Percentiles rank a stretch among this genome's conserved stretches.
Conservation (phyloP, 2,329 filamentous ascomycete genomes). For the Leptographium procerum region DNA sequence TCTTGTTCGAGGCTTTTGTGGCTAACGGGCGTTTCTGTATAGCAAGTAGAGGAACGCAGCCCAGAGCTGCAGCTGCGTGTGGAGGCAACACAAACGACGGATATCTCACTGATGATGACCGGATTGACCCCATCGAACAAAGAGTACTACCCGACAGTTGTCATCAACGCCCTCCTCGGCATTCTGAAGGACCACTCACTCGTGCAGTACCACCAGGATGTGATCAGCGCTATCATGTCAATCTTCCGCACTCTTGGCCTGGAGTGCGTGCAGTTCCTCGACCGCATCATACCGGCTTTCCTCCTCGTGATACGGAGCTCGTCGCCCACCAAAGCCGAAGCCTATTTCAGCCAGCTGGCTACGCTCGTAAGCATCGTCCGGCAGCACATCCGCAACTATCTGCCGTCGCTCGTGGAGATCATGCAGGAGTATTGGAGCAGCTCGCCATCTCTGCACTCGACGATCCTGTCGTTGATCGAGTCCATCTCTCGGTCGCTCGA, state of each 20-base stretch:
- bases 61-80: constrained; percentile 65
- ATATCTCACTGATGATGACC: constrained; percentile 97
- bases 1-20: background rate
- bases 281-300: constrained; percentile 89
- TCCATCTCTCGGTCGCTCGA: constrained; percentile 88
- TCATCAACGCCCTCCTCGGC: constrained; percentile 88
- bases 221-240: constrained; percentile 97
- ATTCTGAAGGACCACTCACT: constrained; percentile 87
- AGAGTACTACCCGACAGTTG: constrained; percentile 96
- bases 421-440: constrained; percentile 85
- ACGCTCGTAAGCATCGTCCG: constrained; percentile 89
- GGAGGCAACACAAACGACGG: constrained; percentile 60
- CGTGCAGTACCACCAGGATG: constrained; percentile 79
- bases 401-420: constrained; percentile 76
- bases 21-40: background rate
- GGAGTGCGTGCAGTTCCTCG: constrained; percentile 91
- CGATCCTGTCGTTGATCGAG: constrained; percentile 85
- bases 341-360: constrained; percentile 94
- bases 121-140: constrained; percentile 93
- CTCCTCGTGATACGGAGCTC: constrained; percentile 78
- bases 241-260: constrained; percentile 94
- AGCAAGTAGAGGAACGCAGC: constrained; percentile 78
- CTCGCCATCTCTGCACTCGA: constrained; percentile 71
- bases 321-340: constrained; percentile 67
- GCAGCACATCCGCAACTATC: constrained; percentile 86